These are phyloP conservation scores for Chrysoporthe deuterocubensis DNA, from an alignment of 2,329 filamentous ascomycete species.

Conservation along the genomic window DNA sequence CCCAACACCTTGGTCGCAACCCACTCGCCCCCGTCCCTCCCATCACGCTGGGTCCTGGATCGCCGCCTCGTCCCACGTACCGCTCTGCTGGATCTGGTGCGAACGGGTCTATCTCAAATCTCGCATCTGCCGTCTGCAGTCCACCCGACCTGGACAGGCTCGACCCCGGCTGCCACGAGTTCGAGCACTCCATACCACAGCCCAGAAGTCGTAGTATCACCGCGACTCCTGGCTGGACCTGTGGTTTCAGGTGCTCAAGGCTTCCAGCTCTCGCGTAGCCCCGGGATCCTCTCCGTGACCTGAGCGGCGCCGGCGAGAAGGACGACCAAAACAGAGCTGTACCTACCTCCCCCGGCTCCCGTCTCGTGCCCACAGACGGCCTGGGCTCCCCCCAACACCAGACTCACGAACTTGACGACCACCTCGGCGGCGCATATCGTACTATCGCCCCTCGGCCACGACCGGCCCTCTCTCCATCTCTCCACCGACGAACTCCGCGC, in stretches of 20 bases:
- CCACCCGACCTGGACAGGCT: conserved; percentile 9
- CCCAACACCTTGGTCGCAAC: conserved; percentile 8
- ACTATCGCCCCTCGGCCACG: background rate
- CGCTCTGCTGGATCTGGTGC: conserved; percentile 16
- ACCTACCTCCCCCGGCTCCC: background rate
- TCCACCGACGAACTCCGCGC: background rate
- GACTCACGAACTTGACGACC: background rate
- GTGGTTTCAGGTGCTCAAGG: background rate
- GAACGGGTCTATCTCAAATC: conserved; percentile 11
- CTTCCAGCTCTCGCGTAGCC: background rate
- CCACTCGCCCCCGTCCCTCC: background rate
- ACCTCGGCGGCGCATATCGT: conserved; percentile 1
- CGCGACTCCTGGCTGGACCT: background rate
- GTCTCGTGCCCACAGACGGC: background rate
- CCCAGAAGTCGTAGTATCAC: conserved; percentile 6
- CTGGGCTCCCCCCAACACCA: conserved; percentile 4
- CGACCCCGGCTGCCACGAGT: conserved; percentile 2
- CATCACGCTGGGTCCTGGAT: conserved; percentile 11
- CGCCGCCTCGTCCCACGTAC: conserved; percentile 8
- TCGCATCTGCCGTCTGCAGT: conserved; percentile 12
- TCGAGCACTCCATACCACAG: conserved; percentile 8
- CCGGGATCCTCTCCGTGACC: background rate
- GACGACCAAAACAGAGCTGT: background rate
- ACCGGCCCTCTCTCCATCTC: background rate
- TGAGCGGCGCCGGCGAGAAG: conserved; percentile 4